Conservation (phyloP, 2,329 filamentous ascomycete genomes). For the Cryphonectria carpinicola region DNA sequence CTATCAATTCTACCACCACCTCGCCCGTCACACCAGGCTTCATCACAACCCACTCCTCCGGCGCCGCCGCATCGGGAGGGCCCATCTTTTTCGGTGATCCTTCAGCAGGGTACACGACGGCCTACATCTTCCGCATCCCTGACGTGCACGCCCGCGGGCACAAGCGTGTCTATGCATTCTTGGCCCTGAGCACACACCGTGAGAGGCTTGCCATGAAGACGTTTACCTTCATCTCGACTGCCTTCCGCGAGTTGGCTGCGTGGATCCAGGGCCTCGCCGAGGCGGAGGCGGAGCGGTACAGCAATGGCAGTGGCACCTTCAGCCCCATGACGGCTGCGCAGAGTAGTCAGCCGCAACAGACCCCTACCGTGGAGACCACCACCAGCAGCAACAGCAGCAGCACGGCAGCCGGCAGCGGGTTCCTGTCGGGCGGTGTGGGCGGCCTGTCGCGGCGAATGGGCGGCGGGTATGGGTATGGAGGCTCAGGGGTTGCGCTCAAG, state of each 20-base stretch:
- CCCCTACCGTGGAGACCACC: constrained; percentile 35
- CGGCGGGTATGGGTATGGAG: constrained; percentile 54
- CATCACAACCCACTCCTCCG: constrained; percentile 57
- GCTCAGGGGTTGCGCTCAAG: constrained; percentile 54
- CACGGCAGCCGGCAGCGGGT: constrained; percentile 54
- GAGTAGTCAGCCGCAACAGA: constrained; percentile 42
- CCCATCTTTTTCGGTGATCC: constrained; percentile 72
- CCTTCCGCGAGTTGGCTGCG: constrained; percentile 65
- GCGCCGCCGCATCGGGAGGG: constrained; percentile 62
- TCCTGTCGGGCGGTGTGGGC: constrained; percentile 56
- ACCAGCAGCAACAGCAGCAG: constrained; percentile 32
- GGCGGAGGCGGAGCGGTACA: constrained; percentile 60
- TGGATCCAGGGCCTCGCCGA: constrained; percentile 71
- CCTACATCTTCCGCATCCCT: constrained; percentile 71
- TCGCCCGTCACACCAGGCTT: constrained; percentile 48
- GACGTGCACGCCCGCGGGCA: constrained; percentile 70
- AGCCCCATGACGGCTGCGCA: neutral
- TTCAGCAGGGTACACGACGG: constrained; percentile 68
- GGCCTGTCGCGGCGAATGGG: constrained; percentile 63
- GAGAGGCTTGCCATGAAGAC: constrained; percentile 69
- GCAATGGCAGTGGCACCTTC: constrained; percentile 35
- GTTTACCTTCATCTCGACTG: constrained; percentile 63
- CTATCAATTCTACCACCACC: constrained; percentile 29
- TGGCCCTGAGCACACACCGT: constrained; percentile 67
- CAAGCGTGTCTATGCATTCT: constrained; percentile 70